Base-by-base conservation (phyloP, 169 alveolate genomes). In the Plasmodium knowlesi region DNA sequence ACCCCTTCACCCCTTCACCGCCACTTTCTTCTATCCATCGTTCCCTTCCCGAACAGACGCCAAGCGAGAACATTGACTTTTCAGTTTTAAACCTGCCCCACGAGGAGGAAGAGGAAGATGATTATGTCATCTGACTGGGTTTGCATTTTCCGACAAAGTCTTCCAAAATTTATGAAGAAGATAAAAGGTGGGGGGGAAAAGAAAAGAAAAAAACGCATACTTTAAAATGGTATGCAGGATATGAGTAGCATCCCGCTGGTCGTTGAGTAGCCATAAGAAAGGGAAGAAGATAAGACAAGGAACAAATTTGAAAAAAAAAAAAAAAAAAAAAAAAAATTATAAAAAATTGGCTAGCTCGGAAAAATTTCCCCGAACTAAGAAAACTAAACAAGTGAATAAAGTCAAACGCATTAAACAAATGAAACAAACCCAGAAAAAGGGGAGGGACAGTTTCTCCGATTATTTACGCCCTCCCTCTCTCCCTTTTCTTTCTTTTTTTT, bases 41-140 rank as follows among this genome's bases (percentile, higher is more conserved):
- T 5, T 37, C 5, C 70, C 22, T 3, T 5, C 16, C 71, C n/a
- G 37, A 9, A 16, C 41, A 89, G 94, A 82, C 81, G 41, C 94
- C 94, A 28, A 80, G 46, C 5, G 94, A 78, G 14, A 89, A 89
- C 25, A 89, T 89, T 1, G 94, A 89, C 54, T 89, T 89, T 46
- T 89, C 94, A 16, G 70, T 89, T 34, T 67, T 89, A n/a, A 89
- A 89, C 39, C 19, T 79, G 25, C 70, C 94, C 16, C 46, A 39
- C 22, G 94, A 89, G 41, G 94, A 89, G 46, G 28, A 39, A 19
- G 81, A 67, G 82, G 32, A 50, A 14, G 57, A 54, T 19, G 53
- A 80, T 19, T 30, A 9, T 30, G 70, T 34, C n/a, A 78, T 19
- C 22, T 78, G 70, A 57, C 81, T 14, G 43, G 9, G 57, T 10